Evolutionary conservation across 2,329 filamentous ascomycete species (phyloP).

Genomic region (Eutypa lata): DNA sequence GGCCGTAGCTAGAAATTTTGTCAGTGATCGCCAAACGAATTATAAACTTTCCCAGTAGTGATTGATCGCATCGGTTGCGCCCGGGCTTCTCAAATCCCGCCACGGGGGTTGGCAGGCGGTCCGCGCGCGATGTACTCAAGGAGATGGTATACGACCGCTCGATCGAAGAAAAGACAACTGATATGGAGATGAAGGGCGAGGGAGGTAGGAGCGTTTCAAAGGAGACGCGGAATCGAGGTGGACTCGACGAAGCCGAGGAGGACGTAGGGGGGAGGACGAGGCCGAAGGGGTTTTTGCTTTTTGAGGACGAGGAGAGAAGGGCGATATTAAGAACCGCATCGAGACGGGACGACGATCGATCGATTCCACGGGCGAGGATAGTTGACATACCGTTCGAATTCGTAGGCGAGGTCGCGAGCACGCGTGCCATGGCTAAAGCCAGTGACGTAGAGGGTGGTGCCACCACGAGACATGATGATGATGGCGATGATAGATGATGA

Average conservation of each 20-base stretch:
- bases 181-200: conserved; percentile 30
- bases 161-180: conserved; percentile 40
- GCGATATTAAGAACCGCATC: conserved; percentile 41
- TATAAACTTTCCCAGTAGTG: conserved; percentile 27
- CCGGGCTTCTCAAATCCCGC: conserved; percentile 26
- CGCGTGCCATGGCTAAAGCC: conserved; percentile 99
- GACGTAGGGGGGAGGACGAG: conserved; percentile 28
- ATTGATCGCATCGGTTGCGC: conserved; percentile 27
- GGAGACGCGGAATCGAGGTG: conserved; percentile 36
- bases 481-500: neutral
- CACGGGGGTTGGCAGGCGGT: conserved; percentile 32
- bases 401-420: conserved; percentile 98
- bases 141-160: conserved; percentile 40
- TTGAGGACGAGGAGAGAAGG: conserved; percentile 30
- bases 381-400: conserved; percentile 99
- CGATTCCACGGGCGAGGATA: conserved; percentile 49
- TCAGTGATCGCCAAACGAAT: conserved; percentile 38
- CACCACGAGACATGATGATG: conserved; percentile 78
- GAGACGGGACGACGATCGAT: conserved; percentile 38
- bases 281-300: conserved; percentile 18
- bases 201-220: conserved; percentile 26
- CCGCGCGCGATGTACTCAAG: conserved; percentile 32
- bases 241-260: conserved; percentile 34
- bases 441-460: conserved; percentile 95
- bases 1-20: conserved; percentile 72